Base-by-base conservation (phyloP, 306 rosid genomes). In the Vigna unguiculata region DNA sequence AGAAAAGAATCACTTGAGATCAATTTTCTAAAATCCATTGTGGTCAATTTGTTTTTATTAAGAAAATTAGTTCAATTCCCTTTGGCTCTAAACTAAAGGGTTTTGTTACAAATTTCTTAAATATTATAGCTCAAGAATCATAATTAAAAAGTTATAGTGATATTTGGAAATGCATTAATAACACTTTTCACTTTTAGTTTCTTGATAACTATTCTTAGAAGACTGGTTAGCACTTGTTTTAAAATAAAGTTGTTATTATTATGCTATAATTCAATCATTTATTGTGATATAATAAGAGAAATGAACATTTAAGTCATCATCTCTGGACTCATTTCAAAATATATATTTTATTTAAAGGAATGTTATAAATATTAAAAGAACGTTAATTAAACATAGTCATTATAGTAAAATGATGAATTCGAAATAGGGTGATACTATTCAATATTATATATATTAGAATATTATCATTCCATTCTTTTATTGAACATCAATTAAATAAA, bases 1-100 rank as follows among this genome's bases (percentile, higher is more conserved):
- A 74, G 46, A 40, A 9, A 17, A 53, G 74, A 53, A 76, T 76
- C 43, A 65, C 38, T 25, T 12, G 20, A 76, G 5, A 64, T 38
- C 45, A 48, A 65, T 38, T 65, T 55, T 6, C 74, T 13, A 53
- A 41, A 38, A 25, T 5, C 12, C 25, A 79, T 61, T 61, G 9
- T n/a, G 46, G 17, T 78, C 19, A 19, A 45, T 19, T 68, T 47
- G 19, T 3, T 46, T 68, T 69, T 1, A 20, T 62, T 14, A 2
- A 11, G 1, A 43, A 77, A 67, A 17, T 3, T 19, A 41, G 24
- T 40, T 65, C 51, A 38, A 24, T 52, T 76, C 54, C 46, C 21
- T 17, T 40, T 41, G 17, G 4, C 34, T 21, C 13, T 71, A 21
- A 71, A 38, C 40, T 9, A 59, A 45, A n/a, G 20, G 41, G 20